Conservation (phyloP, 2,329 filamentous ascomycete genomes). For the Teratosphaeria pseudoeucalypti region DNA sequence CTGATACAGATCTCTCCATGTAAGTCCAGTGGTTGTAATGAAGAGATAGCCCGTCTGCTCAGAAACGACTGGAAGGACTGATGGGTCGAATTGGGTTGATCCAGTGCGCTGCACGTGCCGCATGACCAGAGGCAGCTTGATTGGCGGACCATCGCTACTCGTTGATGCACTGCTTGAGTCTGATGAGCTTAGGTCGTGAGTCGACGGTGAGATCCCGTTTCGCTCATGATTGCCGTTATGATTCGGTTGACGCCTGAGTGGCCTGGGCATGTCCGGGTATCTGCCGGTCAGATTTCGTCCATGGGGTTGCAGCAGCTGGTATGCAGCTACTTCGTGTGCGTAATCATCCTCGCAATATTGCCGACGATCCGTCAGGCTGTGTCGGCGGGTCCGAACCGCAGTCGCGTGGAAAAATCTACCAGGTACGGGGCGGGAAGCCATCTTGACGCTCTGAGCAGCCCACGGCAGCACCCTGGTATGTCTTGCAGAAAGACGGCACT, state of each 20-base stretch:
- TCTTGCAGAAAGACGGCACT: background rate
- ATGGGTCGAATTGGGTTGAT: background rate
- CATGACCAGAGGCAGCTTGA: background rate
- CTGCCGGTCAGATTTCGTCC: background rate
- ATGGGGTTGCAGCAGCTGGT: background rate
- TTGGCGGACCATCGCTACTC: background rate
- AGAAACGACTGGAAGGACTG: background rate
- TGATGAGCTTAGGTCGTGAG: background rate
- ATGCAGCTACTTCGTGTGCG: background rate
- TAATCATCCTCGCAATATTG: background rate
- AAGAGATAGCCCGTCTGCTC: background rate
- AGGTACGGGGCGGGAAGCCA: background rate
- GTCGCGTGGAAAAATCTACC: too few species aligned
- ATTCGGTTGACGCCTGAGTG: background rate
- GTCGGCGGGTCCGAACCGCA: background rate
- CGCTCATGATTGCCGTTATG: background rate
- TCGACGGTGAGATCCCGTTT: slow-evolving; percentile 1
- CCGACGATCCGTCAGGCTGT: background rate
- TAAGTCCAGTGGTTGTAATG: background rate
- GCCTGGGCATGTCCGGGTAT: background rate
- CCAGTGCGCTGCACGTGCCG: background rate
- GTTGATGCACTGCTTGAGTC: background rate
- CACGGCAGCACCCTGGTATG: background rate
- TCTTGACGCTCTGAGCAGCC: background rate
- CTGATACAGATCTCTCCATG: background rate